Conservation (phyloP, 2,329 filamentous ascomycete species). For the Microdochium paspali region DNA sequence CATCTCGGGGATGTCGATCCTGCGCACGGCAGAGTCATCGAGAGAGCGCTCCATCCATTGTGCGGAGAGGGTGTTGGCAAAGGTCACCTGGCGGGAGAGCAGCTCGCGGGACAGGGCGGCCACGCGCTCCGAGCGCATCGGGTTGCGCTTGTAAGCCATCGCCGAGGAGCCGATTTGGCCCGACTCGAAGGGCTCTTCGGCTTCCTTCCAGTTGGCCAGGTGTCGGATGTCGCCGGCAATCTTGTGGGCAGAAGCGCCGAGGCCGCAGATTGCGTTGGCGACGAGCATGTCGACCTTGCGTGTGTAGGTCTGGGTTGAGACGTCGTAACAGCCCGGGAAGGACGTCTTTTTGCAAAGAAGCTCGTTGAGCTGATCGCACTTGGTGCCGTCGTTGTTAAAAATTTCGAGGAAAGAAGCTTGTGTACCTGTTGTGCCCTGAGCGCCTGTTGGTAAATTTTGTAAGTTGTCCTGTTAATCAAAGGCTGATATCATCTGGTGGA, state of each 20-base stretch:
- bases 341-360: conserved; percentile 44
- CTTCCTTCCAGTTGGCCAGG: conserved; percentile 67
- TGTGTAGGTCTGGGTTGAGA: conserved; percentile 59
- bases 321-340: conserved; percentile 37
- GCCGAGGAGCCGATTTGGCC: conserved; percentile 58
- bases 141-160: conserved; percentile 56
- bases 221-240: conserved; percentile 69
- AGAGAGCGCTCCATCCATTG: conserved; percentile 75
- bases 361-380: conserved; percentile 44
- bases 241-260: conserved; percentile 70
- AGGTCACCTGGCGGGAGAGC: conserved; percentile 25
- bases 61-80: conserved; percentile 56
- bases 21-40: conserved; percentile 64
- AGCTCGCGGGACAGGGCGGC: conserved; percentile 21
- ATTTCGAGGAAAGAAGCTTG: conserved; percentile 64
- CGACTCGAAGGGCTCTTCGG: conserved; percentile 67
- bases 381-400: conserved; percentile 37
- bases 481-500: conserved; percentile 1
- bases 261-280: conserved; percentile 69
- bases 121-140: conserved; percentile 31
- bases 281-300: conserved; percentile 76
- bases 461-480: neutral
- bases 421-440: conserved; percentile 55
- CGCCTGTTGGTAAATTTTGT: conserved; percentile 1
- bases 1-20: conserved; percentile 55